These are phyloP conservation scores for Russula emetica DNA, from an alignment of 768 basidiomycete genomes.

Conservation along the genomic window DNA sequence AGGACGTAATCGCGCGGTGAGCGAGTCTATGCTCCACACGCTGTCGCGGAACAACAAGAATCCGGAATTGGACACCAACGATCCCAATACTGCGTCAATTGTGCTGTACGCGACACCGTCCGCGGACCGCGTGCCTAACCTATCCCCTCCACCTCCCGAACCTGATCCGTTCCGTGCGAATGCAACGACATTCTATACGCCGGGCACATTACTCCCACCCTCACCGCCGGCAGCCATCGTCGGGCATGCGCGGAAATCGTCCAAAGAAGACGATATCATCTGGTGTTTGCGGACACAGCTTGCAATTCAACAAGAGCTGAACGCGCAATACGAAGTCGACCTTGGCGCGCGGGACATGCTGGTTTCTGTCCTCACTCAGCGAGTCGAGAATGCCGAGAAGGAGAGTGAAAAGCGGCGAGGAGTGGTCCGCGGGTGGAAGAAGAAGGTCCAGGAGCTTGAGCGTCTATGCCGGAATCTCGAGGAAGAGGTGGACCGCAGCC, in stretches of 20 bases:
- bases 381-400: constrained; percentile 52
- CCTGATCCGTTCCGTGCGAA: constrained; percentile 73
- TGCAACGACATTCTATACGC: constrained; percentile 73
- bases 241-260: constrained; percentile 53
- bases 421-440: constrained; percentile 61
- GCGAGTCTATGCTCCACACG: constrained; percentile 61
- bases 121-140: constrained; percentile 25
- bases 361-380: constrained; percentile 54
- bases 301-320: constrained; percentile 68
- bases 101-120: constrained; percentile 39
- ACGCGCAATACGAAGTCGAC: constrained; percentile 72
- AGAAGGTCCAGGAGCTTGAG: constrained; percentile 73
- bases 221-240: constrained; percentile 43
- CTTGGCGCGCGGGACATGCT: constrained; percentile 69
- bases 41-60: constrained; percentile 42
- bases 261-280: constrained; percentile 68
- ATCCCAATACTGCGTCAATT: constrained; percentile 47
- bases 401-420: constrained; percentile 59
- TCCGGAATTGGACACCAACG: constrained; percentile 64
- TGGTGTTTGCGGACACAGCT: constrained; percentile 72
- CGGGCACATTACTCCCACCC: constrained; percentile 64
- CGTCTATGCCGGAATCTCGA: constrained; percentile 61
- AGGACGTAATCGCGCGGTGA: constrained; percentile 51
- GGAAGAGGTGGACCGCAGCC: constrained; percentile 82
- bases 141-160: constrained; percentile 35